phyloP scores from a whole-genome alignment of 1,284 basidiomycete species.

The Marasmius tenuissimus region DNA sequence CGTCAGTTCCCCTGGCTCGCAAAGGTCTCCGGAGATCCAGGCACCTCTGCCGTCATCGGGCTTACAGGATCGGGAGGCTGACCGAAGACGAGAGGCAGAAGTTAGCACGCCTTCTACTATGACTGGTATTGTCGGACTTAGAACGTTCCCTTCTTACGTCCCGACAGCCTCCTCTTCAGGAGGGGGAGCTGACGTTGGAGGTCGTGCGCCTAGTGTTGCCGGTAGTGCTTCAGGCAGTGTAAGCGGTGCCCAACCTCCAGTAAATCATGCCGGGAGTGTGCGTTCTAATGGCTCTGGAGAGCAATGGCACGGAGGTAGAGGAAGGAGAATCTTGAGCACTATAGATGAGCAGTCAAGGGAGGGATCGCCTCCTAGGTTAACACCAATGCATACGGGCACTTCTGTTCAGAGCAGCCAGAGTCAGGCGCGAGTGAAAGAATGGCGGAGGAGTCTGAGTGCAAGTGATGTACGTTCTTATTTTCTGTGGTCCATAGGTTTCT shows the following conservation, averaged over 20 bases:
- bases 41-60: neutral
- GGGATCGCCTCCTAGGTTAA: neutral
- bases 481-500: neutral
- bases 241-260: neutral
- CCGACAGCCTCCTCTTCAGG: neutral
- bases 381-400: neutral
- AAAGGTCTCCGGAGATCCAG: neutral
- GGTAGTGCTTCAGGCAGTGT: neutral
- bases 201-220: neutral
- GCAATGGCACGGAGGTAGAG: neutral
- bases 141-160: neutral
- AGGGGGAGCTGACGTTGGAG: neutral
- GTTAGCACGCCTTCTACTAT: neutral
- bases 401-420: neutral
- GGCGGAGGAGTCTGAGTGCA: neutral
- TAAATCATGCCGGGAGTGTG: neutral
- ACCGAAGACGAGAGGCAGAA: neutral
- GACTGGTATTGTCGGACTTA: neutral
- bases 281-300: neutral
- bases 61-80: neutral
- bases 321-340: neutral
- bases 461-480: neutral
- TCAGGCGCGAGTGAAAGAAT: neutral
- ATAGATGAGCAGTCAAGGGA: constrained; percentile 1
- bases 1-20: neutral